Conservation (phyloP, 495 filamentous ascomycete genomes). For the Penicillium subrubescens region DNA sequence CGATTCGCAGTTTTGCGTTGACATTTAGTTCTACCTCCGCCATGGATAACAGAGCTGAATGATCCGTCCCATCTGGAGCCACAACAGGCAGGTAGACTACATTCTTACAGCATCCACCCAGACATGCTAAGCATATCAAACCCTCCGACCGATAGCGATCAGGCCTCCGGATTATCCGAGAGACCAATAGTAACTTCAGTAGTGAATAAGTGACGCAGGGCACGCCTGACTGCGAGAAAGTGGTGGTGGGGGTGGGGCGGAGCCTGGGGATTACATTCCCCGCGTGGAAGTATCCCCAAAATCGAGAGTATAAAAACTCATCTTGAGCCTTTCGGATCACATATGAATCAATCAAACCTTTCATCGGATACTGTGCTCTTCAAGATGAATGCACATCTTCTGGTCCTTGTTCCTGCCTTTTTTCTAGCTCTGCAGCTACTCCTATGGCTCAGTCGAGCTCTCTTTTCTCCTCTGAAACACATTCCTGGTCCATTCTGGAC, state of each 20-base stretch:
- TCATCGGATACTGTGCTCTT: not conserved
- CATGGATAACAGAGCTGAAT: too few relatives aligned
- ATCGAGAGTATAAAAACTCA: not conserved
- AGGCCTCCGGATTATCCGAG: not conserved
- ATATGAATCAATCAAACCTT: not conserved
- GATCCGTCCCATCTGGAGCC: too few relatives aligned
- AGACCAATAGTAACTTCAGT: not conserved
- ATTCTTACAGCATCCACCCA: not conserved
- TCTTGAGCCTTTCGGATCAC: not conserved
- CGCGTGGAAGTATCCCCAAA: not conserved
- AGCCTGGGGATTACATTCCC: not conserved
- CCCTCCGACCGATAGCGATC: not conserved
- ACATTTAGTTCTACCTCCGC: too few relatives aligned
- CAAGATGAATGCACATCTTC: constrained; percentile 14
- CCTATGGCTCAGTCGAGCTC: constrained; percentile 20
- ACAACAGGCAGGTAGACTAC: not conserved
- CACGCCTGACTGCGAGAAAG: constrained; percentile 3
- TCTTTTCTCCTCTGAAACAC: constrained; percentile 37
- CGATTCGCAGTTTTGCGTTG: too few relatives aligned
- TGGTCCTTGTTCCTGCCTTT: constrained; percentile 16
- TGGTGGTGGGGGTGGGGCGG: constrained; percentile 34
- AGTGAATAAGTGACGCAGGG: not conserved
- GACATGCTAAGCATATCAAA: not conserved
- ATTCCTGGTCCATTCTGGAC: constrained; percentile 57
- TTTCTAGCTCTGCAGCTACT: constrained; percentile 14